phyloP scores from a whole-genome alignment of 164 flowering plant genomes.

The Nymphaea thermarum region DNA sequence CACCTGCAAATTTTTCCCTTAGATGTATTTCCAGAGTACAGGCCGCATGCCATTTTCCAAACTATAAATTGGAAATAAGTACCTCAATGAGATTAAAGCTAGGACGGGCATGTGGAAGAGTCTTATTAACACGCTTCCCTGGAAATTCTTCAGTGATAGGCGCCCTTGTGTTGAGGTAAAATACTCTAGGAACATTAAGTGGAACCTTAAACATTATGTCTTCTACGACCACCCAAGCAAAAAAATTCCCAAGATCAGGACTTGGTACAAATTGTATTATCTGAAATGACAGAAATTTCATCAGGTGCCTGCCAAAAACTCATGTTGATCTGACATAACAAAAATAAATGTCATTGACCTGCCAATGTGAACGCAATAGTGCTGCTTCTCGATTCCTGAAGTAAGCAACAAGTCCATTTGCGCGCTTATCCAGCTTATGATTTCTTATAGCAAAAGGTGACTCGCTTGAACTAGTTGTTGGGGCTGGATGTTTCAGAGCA shows the following conservation, averaged over 20 bases:
- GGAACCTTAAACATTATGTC: slow-evolving; percentile 87
- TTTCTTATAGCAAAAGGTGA: slow-evolving; percentile 12
- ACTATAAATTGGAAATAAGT: slow-evolving; percentile 3
- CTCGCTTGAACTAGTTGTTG: slow-evolving; percentile 19
- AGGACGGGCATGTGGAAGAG: slow-evolving; percentile 82
- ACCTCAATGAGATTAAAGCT: slow-evolving; percentile 83
- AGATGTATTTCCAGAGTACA: too few species aligned
- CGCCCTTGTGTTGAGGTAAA: slow-evolving; percentile 88
- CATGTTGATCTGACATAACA: neutral
- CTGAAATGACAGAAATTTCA: slow-evolving; percentile 24
- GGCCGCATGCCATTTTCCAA: neutral
- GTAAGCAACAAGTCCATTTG: slow-evolving; percentile 60
- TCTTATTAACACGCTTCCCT: slow-evolving; percentile 75
- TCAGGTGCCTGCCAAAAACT: neutral
- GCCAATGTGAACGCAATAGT: slow-evolving; percentile 68
- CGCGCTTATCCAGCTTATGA: slow-evolving; percentile 24
- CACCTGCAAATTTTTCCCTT: slow-evolving; percentile 29
- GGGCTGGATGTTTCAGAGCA: slow-evolving; percentile 16
- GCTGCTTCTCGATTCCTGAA: slow-evolving; percentile 60
- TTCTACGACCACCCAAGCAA: slow-evolving; percentile 86
- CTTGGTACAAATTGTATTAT: slow-evolving; percentile 74
- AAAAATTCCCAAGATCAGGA: slow-evolving; percentile 53
- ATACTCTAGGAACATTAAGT: slow-evolving; percentile 64
- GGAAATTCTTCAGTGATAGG: slow-evolving; percentile 78
- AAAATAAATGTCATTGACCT: slow-evolving; percentile 32